A percentile compares a stretch with the other conserved stretches of the same genome.
These are phyloP conservation scores for Arabidopsis hybrid DNA, from an alignment of 441 rosid species.

Conservation along the genomic window DNA sequence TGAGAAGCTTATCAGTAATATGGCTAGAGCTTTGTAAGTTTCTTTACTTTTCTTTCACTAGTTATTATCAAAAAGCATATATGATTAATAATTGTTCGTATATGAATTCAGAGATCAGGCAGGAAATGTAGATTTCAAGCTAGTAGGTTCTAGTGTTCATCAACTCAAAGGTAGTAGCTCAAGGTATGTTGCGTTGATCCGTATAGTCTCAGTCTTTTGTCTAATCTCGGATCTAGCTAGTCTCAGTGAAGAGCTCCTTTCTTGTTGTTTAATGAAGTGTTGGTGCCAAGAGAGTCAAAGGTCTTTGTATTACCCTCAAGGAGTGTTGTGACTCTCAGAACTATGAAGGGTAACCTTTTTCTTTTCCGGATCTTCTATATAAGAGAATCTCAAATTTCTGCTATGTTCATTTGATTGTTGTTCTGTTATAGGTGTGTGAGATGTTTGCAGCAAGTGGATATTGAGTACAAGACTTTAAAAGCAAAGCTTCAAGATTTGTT, in stretches of 20 bases:
- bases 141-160: constrained; percentile 73
- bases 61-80: background rate
- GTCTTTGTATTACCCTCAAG: constrained; percentile 61
- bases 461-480: constrained; percentile 57
- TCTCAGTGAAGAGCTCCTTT: background rate
- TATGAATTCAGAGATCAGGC: constrained; percentile 46
- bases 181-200: constrained; percentile 53
- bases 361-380: background rate
- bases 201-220: constrained; percentile 20
- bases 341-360: constrained; percentile 64
- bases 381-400: background rate
- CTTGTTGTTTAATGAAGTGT: constrained; percentile 55
- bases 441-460: constrained; percentile 80
- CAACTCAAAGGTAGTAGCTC: constrained; percentile 93
- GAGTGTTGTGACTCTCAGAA: constrained; percentile 64
- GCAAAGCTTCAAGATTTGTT: constrained; percentile 71
- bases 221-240: constrained; percentile 3
- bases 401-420: background rate
- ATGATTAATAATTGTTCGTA: background rate
- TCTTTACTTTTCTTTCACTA: background rate
- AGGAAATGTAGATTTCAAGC: constrained; percentile 60
- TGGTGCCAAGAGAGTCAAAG: constrained; percentile 73
- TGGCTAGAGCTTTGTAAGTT: constrained; percentile 75
- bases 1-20: constrained; percentile 71
- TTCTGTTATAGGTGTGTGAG: constrained; percentile 70